Evolutionary conservation across 2,329 filamentous ascomycete species (phyloP), one percentile per base, ranked within the genome.

Genomic region (Pseudogymnoascus verrucosus): DNA sequence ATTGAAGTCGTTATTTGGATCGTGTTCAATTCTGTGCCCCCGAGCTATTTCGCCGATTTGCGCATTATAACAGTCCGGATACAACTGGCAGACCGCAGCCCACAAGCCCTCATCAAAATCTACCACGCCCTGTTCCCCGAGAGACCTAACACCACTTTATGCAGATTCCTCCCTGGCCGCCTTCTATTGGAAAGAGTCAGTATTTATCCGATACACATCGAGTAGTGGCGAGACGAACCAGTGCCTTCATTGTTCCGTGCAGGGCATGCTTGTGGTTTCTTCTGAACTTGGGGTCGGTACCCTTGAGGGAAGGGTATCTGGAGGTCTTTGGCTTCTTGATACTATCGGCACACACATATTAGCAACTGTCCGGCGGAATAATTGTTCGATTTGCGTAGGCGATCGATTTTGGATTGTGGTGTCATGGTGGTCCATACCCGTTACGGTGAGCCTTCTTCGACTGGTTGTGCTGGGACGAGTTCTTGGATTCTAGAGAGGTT

Each of bases 271-370:
- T 91, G 86, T 99, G 95, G 87, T 99, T 99, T 83, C 95, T 89
- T 81, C 95, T 89, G 87, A 99, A 99, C 89, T 99, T 99, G 79
- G 95, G 93, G 84, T 99, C 95, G 80, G 91, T 95, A 76, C 95
- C 95, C 80, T 97, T 97, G 77, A 99, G 89, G 74, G 93, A 98
- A 71, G 95, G 95, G 85, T 99, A 99, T 85, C 95, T 88, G 82
- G 93, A 88, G 78, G 95, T 98, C 88, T 96, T 97, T 71, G 95
- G 95, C 90, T 97, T 98, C 90, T 98, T 98, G 88, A 99, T 99
- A 84, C 93, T 97, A 78, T 73, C n/a, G 59, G 21, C 59, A 31
- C 34, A 61, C 34, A 40, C 5, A 39, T 2, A 57, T 60, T 40
- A 61, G 62, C 40, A 51, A 10, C 28, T 57, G 28, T 34, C 16